phyloP scores from a whole-genome alignment of 306 rosid genomes.

The Cajanus cajan region DNA sequence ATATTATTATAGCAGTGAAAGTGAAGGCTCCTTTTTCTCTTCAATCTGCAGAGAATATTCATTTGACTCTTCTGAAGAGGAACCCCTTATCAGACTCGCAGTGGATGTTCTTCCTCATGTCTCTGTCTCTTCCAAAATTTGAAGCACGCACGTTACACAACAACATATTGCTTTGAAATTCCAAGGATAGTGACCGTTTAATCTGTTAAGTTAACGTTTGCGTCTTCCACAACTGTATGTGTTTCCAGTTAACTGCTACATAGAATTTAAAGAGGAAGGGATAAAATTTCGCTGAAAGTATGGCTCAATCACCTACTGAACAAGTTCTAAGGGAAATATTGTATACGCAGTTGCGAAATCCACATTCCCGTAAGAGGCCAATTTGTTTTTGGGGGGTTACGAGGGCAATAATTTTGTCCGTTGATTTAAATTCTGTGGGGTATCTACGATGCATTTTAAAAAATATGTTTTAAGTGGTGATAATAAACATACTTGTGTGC shows the following conservation, averaged over 20 bases:
- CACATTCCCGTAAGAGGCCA: not conserved
- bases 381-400: not conserved
- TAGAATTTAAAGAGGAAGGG: not conserved
- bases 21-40: slow-evolving; percentile 22
- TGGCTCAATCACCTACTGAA: not conserved
- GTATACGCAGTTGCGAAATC: not conserved
- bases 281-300: not conserved
- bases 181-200: not conserved
- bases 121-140: slow-evolving; percentile 35
- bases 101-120: slow-evolving; percentile 41
- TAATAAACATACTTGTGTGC: no score
- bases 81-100: slow-evolving; percentile 30
- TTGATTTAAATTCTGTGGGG: not conserved
- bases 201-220: not conserved
- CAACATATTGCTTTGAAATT: not conserved
- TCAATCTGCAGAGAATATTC: not conserved
- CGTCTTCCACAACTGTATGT: not conserved
- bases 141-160: not conserved
- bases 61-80: slow-evolving; percentile 14
- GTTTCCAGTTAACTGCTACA: not conserved
- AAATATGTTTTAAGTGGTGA: no score
- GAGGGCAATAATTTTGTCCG: not conserved
- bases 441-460: not conserved
- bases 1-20: not conserved
- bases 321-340: not conserved